Evolutionary conservation across 331 rosid genomes (phyloP).

Genomic region (Dryas integrifolia): DNA sequence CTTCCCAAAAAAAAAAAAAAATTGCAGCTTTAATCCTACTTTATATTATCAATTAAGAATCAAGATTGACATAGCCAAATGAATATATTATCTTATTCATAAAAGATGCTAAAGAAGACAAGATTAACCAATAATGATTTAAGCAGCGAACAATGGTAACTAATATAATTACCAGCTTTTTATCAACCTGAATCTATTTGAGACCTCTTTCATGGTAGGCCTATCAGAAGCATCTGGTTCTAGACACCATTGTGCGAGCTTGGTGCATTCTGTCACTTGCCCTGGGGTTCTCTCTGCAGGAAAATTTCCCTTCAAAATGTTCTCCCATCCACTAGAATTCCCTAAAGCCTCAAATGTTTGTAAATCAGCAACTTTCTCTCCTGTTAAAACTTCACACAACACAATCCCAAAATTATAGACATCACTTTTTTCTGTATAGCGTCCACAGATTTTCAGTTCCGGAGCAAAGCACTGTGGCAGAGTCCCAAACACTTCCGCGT

Average conservation of each 20-base stretch:
- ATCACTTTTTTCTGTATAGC: not conserved
- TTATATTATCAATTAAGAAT: not conserved
- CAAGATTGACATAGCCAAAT: not conserved
- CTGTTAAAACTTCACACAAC: not conserved
- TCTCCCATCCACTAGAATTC: not conserved
- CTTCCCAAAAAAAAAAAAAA: not conserved
- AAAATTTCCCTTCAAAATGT: not conserved
- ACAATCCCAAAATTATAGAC: slow-evolving; percentile 1
- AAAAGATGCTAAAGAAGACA: not conserved
- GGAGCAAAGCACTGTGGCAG: not conserved
- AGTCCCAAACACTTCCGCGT: not conserved
- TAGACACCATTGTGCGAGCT: not conserved
- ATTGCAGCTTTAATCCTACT: not conserved
- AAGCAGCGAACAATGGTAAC: no score
- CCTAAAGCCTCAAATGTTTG: not conserved
- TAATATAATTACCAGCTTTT: no score
- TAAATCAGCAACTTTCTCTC: not conserved
- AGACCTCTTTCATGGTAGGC: not conserved
- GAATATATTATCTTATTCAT: not conserved
- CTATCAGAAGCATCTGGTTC: not conserved
- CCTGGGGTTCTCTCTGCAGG: not conserved
- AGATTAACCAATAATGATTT: no score
- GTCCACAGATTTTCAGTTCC: not conserved
- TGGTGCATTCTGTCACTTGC: slow-evolving; percentile 5
- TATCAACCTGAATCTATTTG: not conserved